Evolutionary conservation across 1,139 yeast species (phyloP).

Genomic region (Blastobotrys aristatus): DNA sequence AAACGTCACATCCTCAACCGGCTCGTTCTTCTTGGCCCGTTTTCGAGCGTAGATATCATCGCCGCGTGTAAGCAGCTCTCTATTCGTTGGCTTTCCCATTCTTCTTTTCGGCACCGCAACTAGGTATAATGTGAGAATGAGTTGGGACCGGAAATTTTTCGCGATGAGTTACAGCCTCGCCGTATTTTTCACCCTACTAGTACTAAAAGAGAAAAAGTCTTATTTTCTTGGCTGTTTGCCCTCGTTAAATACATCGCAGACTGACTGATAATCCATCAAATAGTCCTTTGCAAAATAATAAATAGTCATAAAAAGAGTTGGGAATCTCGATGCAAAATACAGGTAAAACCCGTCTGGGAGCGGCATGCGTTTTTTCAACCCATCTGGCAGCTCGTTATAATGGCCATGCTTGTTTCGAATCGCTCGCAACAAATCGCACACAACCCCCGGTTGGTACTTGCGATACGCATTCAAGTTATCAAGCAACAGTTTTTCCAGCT

Average conservation of each 20-base stretch:
- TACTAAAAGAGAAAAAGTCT: background rate
- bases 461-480: conserved; percentile 86
- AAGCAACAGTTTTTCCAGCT: conserved; percentile 64
- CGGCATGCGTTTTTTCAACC: conserved; percentile 56
- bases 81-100: conserved; percentile 38
- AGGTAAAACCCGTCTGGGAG: conserved; percentile 78
- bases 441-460: conserved; percentile 70
- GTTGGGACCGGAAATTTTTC: too few species aligned
- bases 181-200: background rate
- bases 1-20: conserved; percentile 72
- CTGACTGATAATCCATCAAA: conserved; percentile 32
- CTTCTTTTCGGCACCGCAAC: background rate
- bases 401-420: conserved; percentile 90
- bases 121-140: background rate
- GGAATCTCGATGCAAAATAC: conserved; percentile 71
- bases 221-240: background rate
- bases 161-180: background rate
- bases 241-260: background rate
- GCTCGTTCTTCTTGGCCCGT: conserved; percentile 50
- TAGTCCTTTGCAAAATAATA: conserved; percentile 59
- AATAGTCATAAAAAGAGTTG: conserved; percentile 68
- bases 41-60: conserved; percentile 76
- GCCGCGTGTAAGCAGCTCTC: conserved; percentile 76
- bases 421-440: conserved; percentile 84
- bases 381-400: conserved; percentile 77